phyloP scores from a whole-genome alignment of 768 basidiomycete genomes.

The Pleurotus citrinopileatus region DNA sequence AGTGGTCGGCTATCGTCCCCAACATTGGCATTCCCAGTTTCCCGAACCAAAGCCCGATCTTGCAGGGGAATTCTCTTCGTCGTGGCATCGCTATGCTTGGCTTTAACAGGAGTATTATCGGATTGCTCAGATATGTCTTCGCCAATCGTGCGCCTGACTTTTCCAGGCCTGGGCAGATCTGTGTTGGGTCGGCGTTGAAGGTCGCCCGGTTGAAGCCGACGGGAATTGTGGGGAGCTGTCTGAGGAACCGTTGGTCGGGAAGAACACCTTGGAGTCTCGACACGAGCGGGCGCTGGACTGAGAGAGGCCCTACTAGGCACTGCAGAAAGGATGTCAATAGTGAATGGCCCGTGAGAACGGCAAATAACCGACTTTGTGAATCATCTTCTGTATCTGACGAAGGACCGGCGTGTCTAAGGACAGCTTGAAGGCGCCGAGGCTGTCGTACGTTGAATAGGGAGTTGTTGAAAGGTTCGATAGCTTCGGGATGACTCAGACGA shows the following conservation, averaged over 20 bases:
- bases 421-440: slow-evolving; percentile 12
- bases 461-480: slow-evolving; percentile 16
- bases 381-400: slow-evolving; percentile 41
- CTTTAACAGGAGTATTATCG: not conserved
- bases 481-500: not conserved
- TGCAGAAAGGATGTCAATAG: slow-evolving; percentile 6
- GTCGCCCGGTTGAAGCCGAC: slow-evolving; percentile 9
- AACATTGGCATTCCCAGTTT: not conserved
- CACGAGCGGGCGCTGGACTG: slow-evolving; percentile 4
- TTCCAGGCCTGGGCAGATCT: not conserved
- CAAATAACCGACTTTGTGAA: slow-evolving; percentile 28
- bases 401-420: slow-evolving; percentile 13
- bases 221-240: not conserved
- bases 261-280: not conserved
- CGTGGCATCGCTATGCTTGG: not conserved
- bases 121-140: slow-evolving; percentile 6
- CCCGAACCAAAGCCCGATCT: not conserved
- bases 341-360: slow-evolving; percentile 12
- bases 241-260: not conserved
- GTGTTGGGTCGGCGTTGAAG: slow-evolving; percentile 15
- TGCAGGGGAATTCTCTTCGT: not conserved
- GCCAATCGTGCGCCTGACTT: not conserved
- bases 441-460: not conserved
- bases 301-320: slow-evolving; percentile 4
- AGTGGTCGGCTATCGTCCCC: not conserved